Evolutionary conservation across 2,329 filamentous ascomycete species (phyloP).

Genomic region (Berkeleyomyces rouxiae): DNA sequence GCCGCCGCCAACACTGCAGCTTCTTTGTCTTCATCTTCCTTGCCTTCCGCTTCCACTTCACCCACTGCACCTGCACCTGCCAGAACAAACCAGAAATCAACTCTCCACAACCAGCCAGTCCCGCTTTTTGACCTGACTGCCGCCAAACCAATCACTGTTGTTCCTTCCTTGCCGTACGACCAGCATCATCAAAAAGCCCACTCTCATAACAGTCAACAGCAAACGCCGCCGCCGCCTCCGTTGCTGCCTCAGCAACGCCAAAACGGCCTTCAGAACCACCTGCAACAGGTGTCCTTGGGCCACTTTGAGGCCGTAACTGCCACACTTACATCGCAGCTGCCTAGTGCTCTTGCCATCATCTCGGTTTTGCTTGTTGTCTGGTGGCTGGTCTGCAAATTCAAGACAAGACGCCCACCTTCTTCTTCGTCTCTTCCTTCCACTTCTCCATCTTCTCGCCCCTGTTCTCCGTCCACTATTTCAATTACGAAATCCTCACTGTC

Average conservation of each 20-base stretch:
- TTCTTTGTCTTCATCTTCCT: neutral
- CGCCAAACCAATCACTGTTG: neutral
- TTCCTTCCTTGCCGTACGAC: neutral
- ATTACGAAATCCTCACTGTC: neutral
- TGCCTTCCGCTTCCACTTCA: neutral
- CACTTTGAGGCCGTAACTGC: neutral
- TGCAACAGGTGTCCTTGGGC: neutral
- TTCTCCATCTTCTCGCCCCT: neutral
- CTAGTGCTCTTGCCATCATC: conserved; percentile 2
- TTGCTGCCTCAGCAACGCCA: neutral
- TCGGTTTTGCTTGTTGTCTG: neutral
- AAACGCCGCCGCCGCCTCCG: neutral
- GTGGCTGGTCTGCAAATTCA: neutral
- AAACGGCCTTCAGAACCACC: neutral
- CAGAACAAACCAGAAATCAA: neutral
- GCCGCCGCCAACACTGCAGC: too few species aligned
- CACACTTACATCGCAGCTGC: neutral
- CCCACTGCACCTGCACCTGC: neutral
- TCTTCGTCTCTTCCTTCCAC: neutral
- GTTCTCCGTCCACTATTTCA: neutral
- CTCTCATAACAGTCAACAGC: neutral
- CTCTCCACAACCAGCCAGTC: neutral
- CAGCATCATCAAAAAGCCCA: neutral
- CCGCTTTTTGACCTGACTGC: neutral
- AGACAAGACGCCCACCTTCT: neutral